Evolutionary conservation across 1,284 basidiomycete species (phyloP), one percentile per base, ranked within the genome.

Genomic region (Sanghuangporus weigelae): DNA sequence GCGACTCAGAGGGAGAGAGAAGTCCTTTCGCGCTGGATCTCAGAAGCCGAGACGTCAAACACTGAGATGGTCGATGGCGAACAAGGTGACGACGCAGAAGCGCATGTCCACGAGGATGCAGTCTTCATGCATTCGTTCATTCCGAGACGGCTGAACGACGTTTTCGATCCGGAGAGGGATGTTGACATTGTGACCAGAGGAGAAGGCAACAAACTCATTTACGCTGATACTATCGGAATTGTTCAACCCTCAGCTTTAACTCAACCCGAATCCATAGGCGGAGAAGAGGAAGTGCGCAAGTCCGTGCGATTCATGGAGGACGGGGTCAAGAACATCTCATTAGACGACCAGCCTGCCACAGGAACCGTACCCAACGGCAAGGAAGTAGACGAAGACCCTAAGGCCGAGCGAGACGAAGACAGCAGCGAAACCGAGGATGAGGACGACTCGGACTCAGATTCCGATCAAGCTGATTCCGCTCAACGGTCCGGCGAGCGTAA

Each of bases 111-210:
- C 63, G 95, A 96, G 71, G 94, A 97, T 72, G 84, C 85, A 8
- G 86, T 98, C 16, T 98, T 98, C 79, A 77, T 93, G 74, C 81
- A 82, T 35, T 92, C 93, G 0, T 97, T 93, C 75, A 98, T 98
- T 67, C 95, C 95, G n/a, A 87, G 95, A 26, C 89, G 86, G 12
- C 78, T 98, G 38, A 93, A 93, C 67, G 93, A 97, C 70, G 90
- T 98, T 3, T 93, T 89, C 71, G 93, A 98, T 73, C 92, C 94
- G 0, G 95, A 98, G 72, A 82, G 95, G 26, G 95, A 97, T 71
- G 87, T 93, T 14, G 92, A 86, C 40, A 81, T 84, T 23, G 78
- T 96, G 48, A 80, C 80, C 40, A 77, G 84, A 7, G 93, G 94
- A 1, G 84, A 89, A 59, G 86, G 87, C 7, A 77, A 80, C 58